These are phyloP conservation scores for Cryptococcus wingfieldii DNA, from an alignment of 1,284 basidiomycete genomes.

Conservation along the genomic window DNA sequence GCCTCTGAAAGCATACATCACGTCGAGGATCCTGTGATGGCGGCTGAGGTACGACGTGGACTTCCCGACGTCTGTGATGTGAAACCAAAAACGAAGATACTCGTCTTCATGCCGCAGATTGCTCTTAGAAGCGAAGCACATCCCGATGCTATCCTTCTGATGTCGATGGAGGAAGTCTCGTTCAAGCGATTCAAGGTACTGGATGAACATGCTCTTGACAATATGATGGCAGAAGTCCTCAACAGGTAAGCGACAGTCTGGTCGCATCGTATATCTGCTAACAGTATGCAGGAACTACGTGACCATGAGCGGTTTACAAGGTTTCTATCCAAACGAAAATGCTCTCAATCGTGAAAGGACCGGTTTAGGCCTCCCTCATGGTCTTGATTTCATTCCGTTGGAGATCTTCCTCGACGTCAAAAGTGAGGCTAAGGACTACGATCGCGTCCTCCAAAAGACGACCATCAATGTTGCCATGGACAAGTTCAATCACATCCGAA, in stretches of 20 bases:
- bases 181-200: constrained; percentile 76
- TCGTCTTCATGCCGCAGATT: constrained; percentile 88
- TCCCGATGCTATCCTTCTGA: constrained; percentile 63
- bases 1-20: constrained; percentile 19
- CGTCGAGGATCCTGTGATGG: constrained; percentile 11
- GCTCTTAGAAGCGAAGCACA: constrained; percentile 67
- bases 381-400: constrained; percentile 64
- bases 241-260: constrained; percentile 57
- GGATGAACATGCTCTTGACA: constrained; percentile 74
- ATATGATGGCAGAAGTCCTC: constrained; percentile 80
- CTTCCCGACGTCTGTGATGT: constrained; percentile 46
- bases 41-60: constrained; percentile 17
- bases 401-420: constrained; percentile 82
- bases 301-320: constrained; percentile 73
- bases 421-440: constrained; percentile 76
- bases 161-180: constrained; percentile 78
- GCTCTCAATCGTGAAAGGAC: constrained; percentile 23
- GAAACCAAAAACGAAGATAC: constrained; percentile 67
- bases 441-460: constrained; percentile 84
- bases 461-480: constrained; percentile 84
- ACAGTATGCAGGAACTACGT: constrained; percentile 61
- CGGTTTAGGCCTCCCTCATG: constrained; percentile 32
- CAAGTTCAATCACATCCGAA: constrained; percentile 86
- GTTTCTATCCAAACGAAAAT: constrained; percentile 67
- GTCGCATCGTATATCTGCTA: constrained; percentile 2